Evolutionary conservation across 352 stramenopile genomes (phyloP), one percentile per base, ranked within the genome.

Genomic region (Globisporangium middletonii): DNA sequence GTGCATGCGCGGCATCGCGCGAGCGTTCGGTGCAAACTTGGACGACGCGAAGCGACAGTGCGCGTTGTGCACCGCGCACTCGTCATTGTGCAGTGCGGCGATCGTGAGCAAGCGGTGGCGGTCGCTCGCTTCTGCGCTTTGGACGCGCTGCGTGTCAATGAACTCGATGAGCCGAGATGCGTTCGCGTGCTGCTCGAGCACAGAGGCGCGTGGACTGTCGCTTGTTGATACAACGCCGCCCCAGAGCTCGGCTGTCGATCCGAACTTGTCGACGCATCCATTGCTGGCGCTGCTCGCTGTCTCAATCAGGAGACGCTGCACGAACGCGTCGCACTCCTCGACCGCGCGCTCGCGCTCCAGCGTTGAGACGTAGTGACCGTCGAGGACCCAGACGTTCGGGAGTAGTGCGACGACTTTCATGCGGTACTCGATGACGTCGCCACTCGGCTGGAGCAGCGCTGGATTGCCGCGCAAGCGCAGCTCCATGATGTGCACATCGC

Each of bases 401-500:
- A 90, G 59, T 8, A 88, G 23, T 1, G 80, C 77, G 3, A 71
- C 64, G 9, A 75, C 49, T 49, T 79, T 79, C 54, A 72, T 77
- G 0, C 72, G 68, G 51, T 81, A 83, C 50, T 69, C 57, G 3
- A 62, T 30, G 1, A 53, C 37, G 16, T 33, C 28, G 19, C 58
- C 13, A 30, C 67, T 66, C 2, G 53, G 52, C 37, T 63, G 65
- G 3, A 71, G 7, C 23, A 87, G 55, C 18, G 44, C 35, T 26
- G 55, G 23, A 15, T 88, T 87, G 16, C 68, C 77, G 23, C 53
- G 7, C 35, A 87, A 50, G 4, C 67, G 65, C 8, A 90, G 37
- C 26, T 88, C 77, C 27, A 88, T 47, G 15, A 88, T 62, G 53
- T 87, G 72, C 16, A 85, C 66, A 30, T 86, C 73, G 2, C 78